Base-by-base conservation (phyloP, 2,329 filamentous ascomycete species). In the Nannizziopsis arthrosporioides region DNA sequence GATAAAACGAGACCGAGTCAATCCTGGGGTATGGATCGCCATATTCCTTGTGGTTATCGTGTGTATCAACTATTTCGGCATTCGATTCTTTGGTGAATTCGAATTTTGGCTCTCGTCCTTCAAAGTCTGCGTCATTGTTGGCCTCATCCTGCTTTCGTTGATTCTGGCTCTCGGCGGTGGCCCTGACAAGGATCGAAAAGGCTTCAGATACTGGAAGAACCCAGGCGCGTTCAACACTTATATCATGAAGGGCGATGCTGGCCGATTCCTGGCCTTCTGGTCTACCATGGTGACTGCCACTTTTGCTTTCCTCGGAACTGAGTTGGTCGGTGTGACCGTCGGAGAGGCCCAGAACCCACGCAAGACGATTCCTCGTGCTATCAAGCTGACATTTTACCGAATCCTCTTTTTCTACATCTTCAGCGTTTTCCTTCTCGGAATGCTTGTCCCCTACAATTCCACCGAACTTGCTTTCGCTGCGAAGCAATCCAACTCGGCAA, bases 11-110 rank as follows among this genome's bases (percentile, higher is more conserved):
- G 75, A 83, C 0, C 70, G 67, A 39, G 73, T 90, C 48, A 89
- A 90, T 59, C 81, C 85, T 0, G 85, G 84, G 44, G 83, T 90
- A 10, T 92, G 80, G 68, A 88, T 93, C 48, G 75, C 85, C 35
- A 73, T 85, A 43, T 81, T 85, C 66, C 67, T 84, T 3, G 68
- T 82, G 19, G 52, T 68, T 45, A 82, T 85, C 56, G 57, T 83
- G 49, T 64, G 61, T 55, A 82, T 85, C 70, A 85, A 85, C 62
- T 81, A 80, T 59, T 82, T 83, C 51, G 76, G 84, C 44, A 80
- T 89, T 61, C 70, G 68, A 17, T 81, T 82, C 66, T 83, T 83
- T 42, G 80, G 80, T 51, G 80, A 84, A 74, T 82, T 73, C 73
- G 80, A 75, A 54, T 74, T 74, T 57, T 73, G 70, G 71, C 63